Base-by-base conservation (phyloP, 495 filamentous ascomycete species). In the Patellaria atrata region DNA sequence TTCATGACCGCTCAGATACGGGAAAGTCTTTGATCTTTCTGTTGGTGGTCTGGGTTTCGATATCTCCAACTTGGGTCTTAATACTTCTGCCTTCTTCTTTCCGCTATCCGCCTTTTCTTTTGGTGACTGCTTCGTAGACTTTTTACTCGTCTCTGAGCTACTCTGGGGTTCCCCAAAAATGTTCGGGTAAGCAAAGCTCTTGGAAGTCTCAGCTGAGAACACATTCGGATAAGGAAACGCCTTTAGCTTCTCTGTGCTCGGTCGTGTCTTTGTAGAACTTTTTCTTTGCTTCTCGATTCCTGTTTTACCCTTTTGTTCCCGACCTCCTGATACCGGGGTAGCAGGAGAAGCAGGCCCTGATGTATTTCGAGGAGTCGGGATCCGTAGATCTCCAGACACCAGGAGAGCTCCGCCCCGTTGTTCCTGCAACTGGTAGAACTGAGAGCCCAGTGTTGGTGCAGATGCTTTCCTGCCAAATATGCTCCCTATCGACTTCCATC, bases 401-500 rank as follows among this genome's bases (percentile, higher is more conserved):
- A 20, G 27, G 16, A 10, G 30, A 38, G 19, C 34, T 30, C 6
- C 38, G n/a, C 10, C 33, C 18, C 38, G 13, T 19, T 12, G 26
- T 32, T 38, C 33, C 6, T 38, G 29, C 20, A 57, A 21, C 22
- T 52, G 52, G 35, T 57, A 54, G 19, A 57, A 52, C 13, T 53
- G 40, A 23, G 52, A 41, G 6, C 53, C 41, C 11, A 48, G 34
- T 2, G 37, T 38, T 9, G 52, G 44, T 26, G 50, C 40, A 13
- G 55, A 26, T 7, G 54, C 54, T 47, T 51, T 53, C 35, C 63
- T 74, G 1, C 66, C 65, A 41, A 75, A 58, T 32, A 67, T n/a
- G n/a, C n/a, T n/a, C n/a, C n/a, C n/a, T n/a, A n/a, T 62, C 1
- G 46, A 50, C 53, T 61, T 72, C 71, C 71, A 75, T 38, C 67